Percentiles rank a stretch among this genome's conserved stretches.
phyloP scores from a whole-genome alignment of 257 asterid genomes.

The Nemophila menziesii region DNA sequence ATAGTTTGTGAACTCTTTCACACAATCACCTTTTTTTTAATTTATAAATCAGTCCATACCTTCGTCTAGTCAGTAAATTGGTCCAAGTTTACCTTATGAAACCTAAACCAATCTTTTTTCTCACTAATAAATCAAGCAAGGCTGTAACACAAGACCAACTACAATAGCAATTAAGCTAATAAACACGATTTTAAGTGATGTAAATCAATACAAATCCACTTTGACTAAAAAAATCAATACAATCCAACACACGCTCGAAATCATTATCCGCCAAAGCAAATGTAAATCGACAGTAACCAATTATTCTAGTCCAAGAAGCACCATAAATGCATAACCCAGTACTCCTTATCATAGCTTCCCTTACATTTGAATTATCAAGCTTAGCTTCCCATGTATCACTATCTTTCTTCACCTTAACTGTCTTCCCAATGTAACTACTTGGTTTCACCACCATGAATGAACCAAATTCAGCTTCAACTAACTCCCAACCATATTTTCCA shows the following conservation, averaged over 20 bases:
- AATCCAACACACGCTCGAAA: slow-evolving; percentile 62
- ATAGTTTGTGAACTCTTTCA: too few relatives aligned
- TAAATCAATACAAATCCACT: too few relatives aligned
- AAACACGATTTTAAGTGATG: too few relatives aligned
- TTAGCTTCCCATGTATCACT: slow-evolving; percentile 25
- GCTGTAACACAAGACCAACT: too few relatives aligned
- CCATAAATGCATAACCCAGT: slow-evolving; percentile 93
- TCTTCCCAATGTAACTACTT: slow-evolving; percentile 58
- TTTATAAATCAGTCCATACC: too few relatives aligned
- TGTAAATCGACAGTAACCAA: slow-evolving; percentile 85
- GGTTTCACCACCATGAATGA: slow-evolving; percentile 78
- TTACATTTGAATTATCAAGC: slow-evolving; percentile 68
- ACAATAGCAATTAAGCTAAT: too few relatives aligned
- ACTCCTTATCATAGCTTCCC: slow-evolving; percentile 62
- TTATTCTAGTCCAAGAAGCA: slow-evolving; percentile 79
- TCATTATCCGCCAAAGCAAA: slow-evolving; percentile 63
- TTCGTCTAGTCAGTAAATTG: too few relatives aligned
- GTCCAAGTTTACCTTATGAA: too few relatives aligned
- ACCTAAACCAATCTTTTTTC: too few relatives aligned
- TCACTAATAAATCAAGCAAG: too few relatives aligned
- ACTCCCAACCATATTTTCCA: slow-evolving; percentile 79
- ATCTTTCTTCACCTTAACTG: slow-evolving; percentile 28
- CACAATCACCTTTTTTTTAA: too few relatives aligned
- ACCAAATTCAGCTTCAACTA: slow-evolving; percentile 70
- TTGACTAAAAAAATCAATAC: too few relatives aligned